phyloP scores from a whole-genome alignment of 2,329 filamentous ascomycete species.

The Xylaria arbuscula region DNA sequence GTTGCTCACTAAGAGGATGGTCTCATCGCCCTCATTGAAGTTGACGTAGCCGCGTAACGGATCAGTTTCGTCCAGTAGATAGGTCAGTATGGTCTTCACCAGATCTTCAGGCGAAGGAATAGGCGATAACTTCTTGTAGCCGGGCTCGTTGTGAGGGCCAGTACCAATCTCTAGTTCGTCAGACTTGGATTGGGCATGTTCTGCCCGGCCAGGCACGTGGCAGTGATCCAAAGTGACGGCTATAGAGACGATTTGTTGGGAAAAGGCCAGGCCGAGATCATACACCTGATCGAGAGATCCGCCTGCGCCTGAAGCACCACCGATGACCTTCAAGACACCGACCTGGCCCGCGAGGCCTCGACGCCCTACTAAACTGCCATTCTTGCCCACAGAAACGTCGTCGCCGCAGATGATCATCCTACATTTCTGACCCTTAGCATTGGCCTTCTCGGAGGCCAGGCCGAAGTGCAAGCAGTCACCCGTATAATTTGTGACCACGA shows the following conservation, averaged over 20 bases:
- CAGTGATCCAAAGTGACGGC: constrained; percentile 70
- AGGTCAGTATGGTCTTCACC: constrained; percentile 66
- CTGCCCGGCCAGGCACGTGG: constrained; percentile 65
- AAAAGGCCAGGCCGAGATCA: constrained; percentile 61
- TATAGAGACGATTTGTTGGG: constrained; percentile 65
- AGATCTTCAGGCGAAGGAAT: constrained; percentile 61
- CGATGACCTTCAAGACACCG: constrained; percentile 67
- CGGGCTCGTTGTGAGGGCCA: constrained; percentile 75
- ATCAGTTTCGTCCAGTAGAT: constrained; percentile 69
- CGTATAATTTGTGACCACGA: constrained; percentile 74
- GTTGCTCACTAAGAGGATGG: constrained; percentile 67
- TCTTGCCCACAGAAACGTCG: constrained; percentile 71
- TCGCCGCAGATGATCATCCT: constrained; percentile 71
- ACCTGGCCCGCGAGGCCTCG: constrained; percentile 72
- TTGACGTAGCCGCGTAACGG: constrained; percentile 62
- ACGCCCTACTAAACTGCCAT: constrained; percentile 68
- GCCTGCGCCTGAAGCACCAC: constrained; percentile 61
- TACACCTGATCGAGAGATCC: constrained; percentile 61
- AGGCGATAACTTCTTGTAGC: constrained; percentile 66
- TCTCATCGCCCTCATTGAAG: constrained; percentile 60
- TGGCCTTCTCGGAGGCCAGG: constrained; percentile 68
- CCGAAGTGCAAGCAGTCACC: constrained; percentile 73
- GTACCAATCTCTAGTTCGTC: constrained; percentile 72
- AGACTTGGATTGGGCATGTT: constrained; percentile 60
- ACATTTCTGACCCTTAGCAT: constrained; percentile 64